Evolutionary conservation across 2,329 filamentous ascomycete species (phyloP).

Genomic region (Aspergillus ustus): DNA sequence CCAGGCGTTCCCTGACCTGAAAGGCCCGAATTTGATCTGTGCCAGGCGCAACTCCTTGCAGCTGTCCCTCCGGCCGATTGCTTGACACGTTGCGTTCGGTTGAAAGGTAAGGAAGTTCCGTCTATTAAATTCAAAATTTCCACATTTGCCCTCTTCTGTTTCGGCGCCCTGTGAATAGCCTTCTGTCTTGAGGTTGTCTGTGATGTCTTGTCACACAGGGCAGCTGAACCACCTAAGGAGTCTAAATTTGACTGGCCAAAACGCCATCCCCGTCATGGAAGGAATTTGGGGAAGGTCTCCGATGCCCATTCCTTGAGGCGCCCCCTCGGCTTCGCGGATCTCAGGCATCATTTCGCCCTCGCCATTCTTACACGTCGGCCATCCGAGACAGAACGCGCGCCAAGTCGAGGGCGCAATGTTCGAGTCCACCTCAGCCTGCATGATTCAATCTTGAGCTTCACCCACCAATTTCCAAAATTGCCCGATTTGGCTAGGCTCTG

Average conservation of each 20-base stretch:
- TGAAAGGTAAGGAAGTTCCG: slow-evolving; percentile 21
- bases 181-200: background rate
- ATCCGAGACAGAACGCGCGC: slow-evolving; percentile 8
- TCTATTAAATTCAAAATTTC: slow-evolving; percentile 1
- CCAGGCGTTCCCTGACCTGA: background rate
- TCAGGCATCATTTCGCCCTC: background rate
- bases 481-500: slow-evolving; percentile 19
- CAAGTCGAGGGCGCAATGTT: background rate
- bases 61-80: slow-evolving; percentile 19
- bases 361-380: background rate
- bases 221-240: background rate
- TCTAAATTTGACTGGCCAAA: slow-evolving; percentile 5
- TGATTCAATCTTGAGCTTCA: slow-evolving; percentile 15
- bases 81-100: slow-evolving; percentile 25
- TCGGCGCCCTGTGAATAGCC: background rate
- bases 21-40: background rate
- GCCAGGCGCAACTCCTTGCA: slow-evolving; percentile 25
- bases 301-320: background rate
- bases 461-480: slow-evolving; percentile 14
- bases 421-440: slow-evolving; percentile 5
- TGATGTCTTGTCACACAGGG: background rate
- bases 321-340: background rate
- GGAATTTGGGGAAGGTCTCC: background rate
- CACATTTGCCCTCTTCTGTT: slow-evolving; percentile 3
- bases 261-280: slow-evolving; percentile 8